phyloP scores from a whole-genome alignment of 768 basidiomycete genomes.

The Fomitopsis serialis region DNA sequence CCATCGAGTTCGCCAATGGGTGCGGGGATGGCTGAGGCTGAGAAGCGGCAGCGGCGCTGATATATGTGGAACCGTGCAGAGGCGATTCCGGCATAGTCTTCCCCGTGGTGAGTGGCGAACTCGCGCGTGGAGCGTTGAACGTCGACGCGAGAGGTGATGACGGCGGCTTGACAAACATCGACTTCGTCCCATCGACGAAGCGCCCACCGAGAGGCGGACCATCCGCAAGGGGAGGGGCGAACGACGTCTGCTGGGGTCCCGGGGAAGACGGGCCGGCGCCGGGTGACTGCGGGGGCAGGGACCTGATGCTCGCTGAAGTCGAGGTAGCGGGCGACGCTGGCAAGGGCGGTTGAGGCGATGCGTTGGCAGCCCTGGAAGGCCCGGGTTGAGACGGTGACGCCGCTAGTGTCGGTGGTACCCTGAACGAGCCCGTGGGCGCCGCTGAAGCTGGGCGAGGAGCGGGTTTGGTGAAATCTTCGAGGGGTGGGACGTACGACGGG shows the following conservation, averaged over 20 bases:
- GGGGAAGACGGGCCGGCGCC: slow-evolving; percentile 50
- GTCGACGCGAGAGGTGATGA: slow-evolving; percentile 21
- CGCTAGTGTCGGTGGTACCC: slow-evolving; percentile 5
- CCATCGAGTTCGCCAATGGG: slow-evolving; percentile 12
- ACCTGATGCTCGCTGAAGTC: not conserved
- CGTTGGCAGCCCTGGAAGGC: slow-evolving; percentile 1
- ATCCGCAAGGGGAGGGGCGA: slow-evolving; percentile 26
- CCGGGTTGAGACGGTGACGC: not conserved
- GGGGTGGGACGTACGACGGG: slow-evolving; percentile 54
- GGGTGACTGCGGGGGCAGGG: slow-evolving; percentile 41
- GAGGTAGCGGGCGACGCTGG: slow-evolving; percentile 3
- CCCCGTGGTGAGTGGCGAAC: not conserved
- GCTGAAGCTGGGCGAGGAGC: slow-evolving; percentile 18
- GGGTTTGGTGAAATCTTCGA: slow-evolving; percentile 53
- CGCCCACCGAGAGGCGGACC: slow-evolving; percentile 59
- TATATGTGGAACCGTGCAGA: slow-evolving; percentile 7
- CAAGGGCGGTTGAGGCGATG: not conserved
- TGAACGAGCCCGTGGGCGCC: slow-evolving; percentile 14
- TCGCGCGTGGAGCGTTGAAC: slow-evolving; percentile 8
- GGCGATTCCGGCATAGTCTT: slow-evolving; percentile 7
- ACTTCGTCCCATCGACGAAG: slow-evolving; percentile 71
- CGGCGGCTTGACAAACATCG: slow-evolving; percentile 65
- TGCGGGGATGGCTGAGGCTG: slow-evolving; percentile 8
- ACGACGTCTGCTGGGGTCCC: slow-evolving; percentile 22
- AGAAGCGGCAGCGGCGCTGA: not conserved